phyloP scores from a whole-genome alignment of 129 eudicot genomes.

The Helianthus tuberosus region DNA sequence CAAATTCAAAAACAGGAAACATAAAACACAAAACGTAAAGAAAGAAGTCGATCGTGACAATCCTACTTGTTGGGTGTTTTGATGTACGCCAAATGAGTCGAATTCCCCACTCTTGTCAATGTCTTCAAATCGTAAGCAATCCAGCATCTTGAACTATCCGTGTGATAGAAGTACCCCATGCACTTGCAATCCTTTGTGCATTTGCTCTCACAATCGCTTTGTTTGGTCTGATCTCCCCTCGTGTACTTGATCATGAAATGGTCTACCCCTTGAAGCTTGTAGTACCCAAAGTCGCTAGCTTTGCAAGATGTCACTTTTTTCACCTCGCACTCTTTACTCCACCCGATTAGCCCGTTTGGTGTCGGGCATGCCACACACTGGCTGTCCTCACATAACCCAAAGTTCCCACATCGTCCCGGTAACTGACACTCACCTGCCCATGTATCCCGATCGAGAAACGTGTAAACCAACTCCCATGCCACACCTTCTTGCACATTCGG shows the following conservation, averaged over 20 bases:
- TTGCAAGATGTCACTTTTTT: conserved; percentile 20
- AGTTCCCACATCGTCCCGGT: conserved; percentile 12
- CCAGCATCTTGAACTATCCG: conserved; percentile 50
- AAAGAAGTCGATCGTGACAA: no score
- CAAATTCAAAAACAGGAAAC: no score
- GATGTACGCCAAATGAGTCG: conserved; percentile 45
- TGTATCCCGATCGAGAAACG: conserved; percentile 26
- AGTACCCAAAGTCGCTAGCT: conserved; percentile 32
- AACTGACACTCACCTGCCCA: conserved; percentile 5
- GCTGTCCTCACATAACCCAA: conserved; percentile 22
- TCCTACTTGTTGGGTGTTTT: conserved; percentile 29
- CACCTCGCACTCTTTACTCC: conserved; percentile 36
- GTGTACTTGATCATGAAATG: conserved; percentile 48
- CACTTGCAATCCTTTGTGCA: conserved; percentile 56
- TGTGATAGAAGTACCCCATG: conserved; percentile 47
- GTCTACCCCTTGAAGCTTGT: conserved; percentile 49
- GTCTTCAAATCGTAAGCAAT: conserved; percentile 48
- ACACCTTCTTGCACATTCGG: conserved; percentile 8
- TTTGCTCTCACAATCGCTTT: conserved; percentile 34
- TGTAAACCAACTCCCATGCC: conserved; percentile 29
- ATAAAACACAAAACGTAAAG: no score
- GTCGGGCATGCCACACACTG: conserved; percentile 18
- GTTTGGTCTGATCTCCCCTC: conserved; percentile 31
- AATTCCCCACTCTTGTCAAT: conserved; percentile 31
- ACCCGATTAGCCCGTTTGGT: conserved; percentile 8